Conservation (phyloP, 2,329 filamentous ascomycete species). For the Fonsecaea pedrosoi region DNA sequence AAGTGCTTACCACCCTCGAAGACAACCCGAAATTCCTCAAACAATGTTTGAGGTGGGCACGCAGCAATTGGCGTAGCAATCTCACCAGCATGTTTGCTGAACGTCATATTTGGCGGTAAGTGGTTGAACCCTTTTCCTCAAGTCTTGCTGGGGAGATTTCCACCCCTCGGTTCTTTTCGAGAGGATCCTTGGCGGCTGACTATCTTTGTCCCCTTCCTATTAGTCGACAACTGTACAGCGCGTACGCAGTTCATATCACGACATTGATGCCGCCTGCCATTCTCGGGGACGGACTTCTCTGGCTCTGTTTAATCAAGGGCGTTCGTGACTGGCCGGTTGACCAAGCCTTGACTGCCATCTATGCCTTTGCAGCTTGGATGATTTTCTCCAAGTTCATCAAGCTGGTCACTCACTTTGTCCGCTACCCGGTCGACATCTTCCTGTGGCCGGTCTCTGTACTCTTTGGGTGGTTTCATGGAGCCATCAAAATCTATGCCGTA, state of each 20-base stretch:
- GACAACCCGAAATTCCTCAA: constrained; percentile 87
- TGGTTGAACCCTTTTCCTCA: not conserved
- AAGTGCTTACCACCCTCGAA: constrained; percentile 91
- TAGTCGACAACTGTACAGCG: constrained; percentile 91
- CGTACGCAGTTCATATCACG: constrained; percentile 89
- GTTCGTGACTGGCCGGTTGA: constrained; percentile 66
- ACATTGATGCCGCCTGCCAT: constrained; percentile 91
- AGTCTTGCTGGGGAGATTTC: not conserved
- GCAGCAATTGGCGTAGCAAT: constrained; percentile 98
- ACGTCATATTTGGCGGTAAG: constrained; percentile 85
- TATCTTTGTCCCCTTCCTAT: constrained; percentile 17
- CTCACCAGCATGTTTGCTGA: constrained; percentile 87
- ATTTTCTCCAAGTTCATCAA: constrained; percentile 92
- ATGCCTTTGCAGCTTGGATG: constrained; percentile 74
- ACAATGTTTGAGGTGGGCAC: constrained; percentile 92
- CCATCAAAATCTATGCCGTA: constrained; percentile 89
- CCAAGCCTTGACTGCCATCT: constrained; percentile 63
- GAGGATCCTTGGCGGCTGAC: constrained; percentile 30
- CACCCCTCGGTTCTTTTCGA: constrained; percentile 26
- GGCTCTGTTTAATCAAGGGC: constrained; percentile 72
- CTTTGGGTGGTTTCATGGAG: constrained; percentile 91
- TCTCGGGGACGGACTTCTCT: constrained; percentile 74
- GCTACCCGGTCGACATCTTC: constrained; percentile 79
- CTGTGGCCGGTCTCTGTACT: constrained; percentile 83
- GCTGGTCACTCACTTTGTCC: constrained; percentile 82